Conservation (phyloP, 352 stramenopile species). For the Phytopythium oedochilum region DNA sequence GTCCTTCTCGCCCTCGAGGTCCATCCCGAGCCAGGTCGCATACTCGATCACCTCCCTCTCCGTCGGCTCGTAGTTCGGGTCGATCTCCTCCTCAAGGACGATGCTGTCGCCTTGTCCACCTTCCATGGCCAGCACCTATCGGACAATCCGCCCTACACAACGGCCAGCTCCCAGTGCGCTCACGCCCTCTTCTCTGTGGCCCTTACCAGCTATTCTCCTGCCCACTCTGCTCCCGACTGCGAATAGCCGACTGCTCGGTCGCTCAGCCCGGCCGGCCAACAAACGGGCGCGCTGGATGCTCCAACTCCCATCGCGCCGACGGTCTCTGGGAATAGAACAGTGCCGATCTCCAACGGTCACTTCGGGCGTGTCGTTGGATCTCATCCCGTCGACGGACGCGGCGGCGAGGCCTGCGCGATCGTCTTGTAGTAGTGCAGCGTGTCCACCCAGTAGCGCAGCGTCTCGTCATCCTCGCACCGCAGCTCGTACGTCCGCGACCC, state of each 20-base stretch:
- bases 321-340: not conserved
- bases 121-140: conserved; percentile 28
- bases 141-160: not conserved
- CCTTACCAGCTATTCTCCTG: too few relatives aligned
- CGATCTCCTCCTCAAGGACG: conserved; percentile 93
- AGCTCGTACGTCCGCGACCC: conserved; percentile 66
- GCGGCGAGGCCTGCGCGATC: conserved; percentile 32
- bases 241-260: too few relatives aligned
- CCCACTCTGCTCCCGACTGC: too few relatives aligned
- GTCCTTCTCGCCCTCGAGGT: conserved; percentile 87
- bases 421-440: conserved; percentile 64
- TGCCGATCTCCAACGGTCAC: not conserved
- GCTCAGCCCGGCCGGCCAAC: too few relatives aligned
- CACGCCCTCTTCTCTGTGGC: not conserved
- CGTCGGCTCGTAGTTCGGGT: conserved; percentile 92
- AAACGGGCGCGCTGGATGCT: too few relatives aligned
- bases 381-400: conserved; percentile 34
- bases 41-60: conserved; percentile 92
- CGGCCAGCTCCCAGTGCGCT: not conserved
- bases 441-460: conserved; percentile 62
- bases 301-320: too few relatives aligned
- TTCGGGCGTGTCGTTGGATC: not conserved
- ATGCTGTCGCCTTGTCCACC: conserved; percentile 67
- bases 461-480: conserved; percentile 48
- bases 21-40: conserved; percentile 95